Evolutionary conservation across 2,329 filamentous ascomycete genomes (phyloP), one percentile per base, ranked within the genome.

Genomic region (Polychaeton citri): DNA sequence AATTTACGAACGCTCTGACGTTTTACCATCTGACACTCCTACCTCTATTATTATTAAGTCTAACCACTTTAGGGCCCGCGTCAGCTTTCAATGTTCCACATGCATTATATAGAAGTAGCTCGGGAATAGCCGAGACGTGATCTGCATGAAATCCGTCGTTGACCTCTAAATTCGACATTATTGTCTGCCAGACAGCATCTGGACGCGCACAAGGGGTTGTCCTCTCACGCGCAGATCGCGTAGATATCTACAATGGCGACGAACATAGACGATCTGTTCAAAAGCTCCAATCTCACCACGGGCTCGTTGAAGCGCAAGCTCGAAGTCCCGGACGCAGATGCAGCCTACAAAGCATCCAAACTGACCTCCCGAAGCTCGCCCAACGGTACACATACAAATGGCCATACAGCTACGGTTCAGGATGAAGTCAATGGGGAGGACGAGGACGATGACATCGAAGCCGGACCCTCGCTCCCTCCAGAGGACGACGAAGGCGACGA

Each of bases 201-300:
- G n/a, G n/a, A n/a, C n/a, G n/a, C n/a, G n/a, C n/a, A n/a, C n/a
- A n/a, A n/a, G n/a, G n/a, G n/a, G n/a, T n/a, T n/a, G n/a, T n/a
- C 10, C 16, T 9, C 10, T 16, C 30, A 32, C 7, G 9, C 16
- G 10, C 10, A 32, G 16, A 7, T 8, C 15, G 16, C 15, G 8
- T 8, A 32, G 21, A 26, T 13, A 8, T 26, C 13, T 10, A 17
- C 30, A 3, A 32, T 32, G 30, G 30, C 30, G 72, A 66, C 70
- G 17, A 74, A 66, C 51, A 68, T 76, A 44, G 72, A 76, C 51
- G 72, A 77, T 31, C 65, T 78, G 12, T 77, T 78, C 61, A 76
- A 73, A 60, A 68, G 69, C 55, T 66, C 70, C 1, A 59, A 58
- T 21, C 54, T 64, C 15, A 57, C 65, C 13, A 59, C 54, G 18